Evolutionary conservation across 2,329 filamentous ascomycete genomes (phyloP), one percentile per base, ranked within the genome.

Genomic region (Uncinocarpus reesii): DNA sequence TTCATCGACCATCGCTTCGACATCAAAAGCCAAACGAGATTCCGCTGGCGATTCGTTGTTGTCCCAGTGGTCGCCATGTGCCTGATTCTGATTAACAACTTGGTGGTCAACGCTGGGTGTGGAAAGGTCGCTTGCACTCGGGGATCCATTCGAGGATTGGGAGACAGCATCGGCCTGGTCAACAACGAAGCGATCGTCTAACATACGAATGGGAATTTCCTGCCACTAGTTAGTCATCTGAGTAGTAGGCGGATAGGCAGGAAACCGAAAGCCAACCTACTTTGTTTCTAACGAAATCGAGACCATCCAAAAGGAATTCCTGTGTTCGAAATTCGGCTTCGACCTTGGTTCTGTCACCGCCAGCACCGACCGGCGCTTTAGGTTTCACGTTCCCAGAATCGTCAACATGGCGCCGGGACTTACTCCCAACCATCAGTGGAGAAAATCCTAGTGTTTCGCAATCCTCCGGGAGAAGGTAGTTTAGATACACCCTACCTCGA

Each of bases 381-480:
- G 71, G 70, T 60, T 81, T 82, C 47, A 70, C 52, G 11, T 62
- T 59, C 16, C 61, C 63, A 18, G 66, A 62, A 10, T 62, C 60
- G 50, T 69, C 66, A 41, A 75, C 67, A 68, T 80, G 80, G 46
- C 76, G 68, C 40, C 73, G 72, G 50, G 60, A 64, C 2, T 72
- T 74, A 32, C 71, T 65, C 2, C 71, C 66, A 28, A 70, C 69
- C 36, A 74, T 65, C 18, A 85, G 64, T 0, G 82, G 81, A 53
- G 73, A 70, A 59, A 85, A 85, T 1, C 77, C 80, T 52, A 84
- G 68, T 2, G 77, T 82, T 47, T 80, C 76, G 49, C 77, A 75
- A 59, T 86, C 82, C 60, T 86, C 82, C 52, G 81, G 77, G 2
- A 86, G 69, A 57, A 85, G 69, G 59, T 86, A 84, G 10, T 72